A percentile compares a stretch with the other conserved stretches of the same genome.
phyloP scores from a whole-genome alignment of 192 early-diverging fungal genomes.

The Blastocladiella britannica region DNA sequence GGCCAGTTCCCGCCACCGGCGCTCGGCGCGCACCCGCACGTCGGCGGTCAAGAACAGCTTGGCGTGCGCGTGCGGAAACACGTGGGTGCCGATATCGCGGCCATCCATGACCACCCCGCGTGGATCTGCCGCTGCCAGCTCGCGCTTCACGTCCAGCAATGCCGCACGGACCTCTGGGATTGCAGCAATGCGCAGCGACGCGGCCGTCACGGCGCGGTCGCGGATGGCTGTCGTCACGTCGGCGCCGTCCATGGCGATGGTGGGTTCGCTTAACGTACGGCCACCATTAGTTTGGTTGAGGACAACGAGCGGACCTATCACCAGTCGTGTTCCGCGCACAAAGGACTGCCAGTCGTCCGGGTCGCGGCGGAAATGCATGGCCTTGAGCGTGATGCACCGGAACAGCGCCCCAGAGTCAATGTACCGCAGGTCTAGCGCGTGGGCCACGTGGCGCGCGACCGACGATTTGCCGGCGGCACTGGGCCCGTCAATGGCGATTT shows the following conservation, averaged over 20 bases:
- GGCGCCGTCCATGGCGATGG: conserved; percentile 21
- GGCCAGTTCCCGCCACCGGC: conserved; percentile 32
- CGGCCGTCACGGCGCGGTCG: conserved; percentile 24
- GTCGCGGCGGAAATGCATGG: conserved; percentile 12
- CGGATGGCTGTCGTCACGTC: conserved; percentile 47
- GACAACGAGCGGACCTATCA: conserved; percentile 2
- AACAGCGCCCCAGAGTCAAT: conserved; percentile 59
- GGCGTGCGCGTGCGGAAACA: conserved; percentile 52
- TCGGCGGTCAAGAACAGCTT: conserved; percentile 56
- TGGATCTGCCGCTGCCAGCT: conserved; percentile 13
- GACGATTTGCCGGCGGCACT: conserved; percentile 66
- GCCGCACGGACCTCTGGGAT: conserved; percentile 28
- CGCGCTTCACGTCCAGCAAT: conserved; percentile 29
- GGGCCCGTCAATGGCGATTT: conserved; percentile 62
- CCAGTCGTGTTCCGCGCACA: conserved; percentile 13
- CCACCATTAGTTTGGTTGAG: conserved; percentile 2
- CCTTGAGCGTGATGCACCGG: conserved; percentile 13
- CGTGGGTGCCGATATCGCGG: conserved; percentile 52
- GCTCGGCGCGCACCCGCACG: conserved; percentile 37
- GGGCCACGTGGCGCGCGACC: conserved; percentile 17
- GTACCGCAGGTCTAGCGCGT: conserved; percentile 41
- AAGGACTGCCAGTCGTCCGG: conserved; percentile 12
- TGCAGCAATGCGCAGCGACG: conserved; percentile 37
- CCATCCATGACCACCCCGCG: conserved; percentile 66
- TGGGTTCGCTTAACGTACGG: not conserved